Conservation (phyloP, 306 rosid genomes). For the Cicer judaicum region DNA sequence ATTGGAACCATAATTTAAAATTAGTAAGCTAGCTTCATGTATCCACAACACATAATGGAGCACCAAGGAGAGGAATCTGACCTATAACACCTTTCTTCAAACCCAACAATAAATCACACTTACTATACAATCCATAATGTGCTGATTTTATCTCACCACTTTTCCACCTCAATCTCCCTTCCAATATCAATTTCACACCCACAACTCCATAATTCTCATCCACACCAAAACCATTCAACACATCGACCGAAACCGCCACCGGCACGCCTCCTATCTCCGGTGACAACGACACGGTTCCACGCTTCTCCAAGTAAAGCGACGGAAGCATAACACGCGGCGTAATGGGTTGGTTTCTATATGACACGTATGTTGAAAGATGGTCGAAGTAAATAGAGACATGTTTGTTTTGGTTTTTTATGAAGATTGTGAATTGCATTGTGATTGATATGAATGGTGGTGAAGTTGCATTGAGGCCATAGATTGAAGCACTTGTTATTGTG, state of each 20-base stretch:
- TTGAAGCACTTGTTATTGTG: slow-evolving; percentile 61
- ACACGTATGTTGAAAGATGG: slow-evolving; percentile 57
- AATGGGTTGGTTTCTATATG: slow-evolving; percentile 67
- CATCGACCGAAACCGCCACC: slow-evolving; percentile 68
- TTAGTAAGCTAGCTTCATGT: slow-evolving; percentile 40
- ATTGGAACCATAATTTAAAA: no score
- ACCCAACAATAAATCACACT: slow-evolving; percentile 74
- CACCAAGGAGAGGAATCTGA: slow-evolving; percentile 75
- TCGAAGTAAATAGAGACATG: slow-evolving; percentile 74
- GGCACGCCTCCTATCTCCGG: slow-evolving; percentile 72
- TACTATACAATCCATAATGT: slow-evolving; percentile 64
- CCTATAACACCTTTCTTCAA: slow-evolving; percentile 74
- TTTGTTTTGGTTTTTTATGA: slow-evolving; percentile 73
- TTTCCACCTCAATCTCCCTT: slow-evolving; percentile 84
- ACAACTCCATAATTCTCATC: slow-evolving; percentile 72
- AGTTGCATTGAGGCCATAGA: slow-evolving; percentile 69
- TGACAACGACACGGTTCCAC: slow-evolving; percentile 59
- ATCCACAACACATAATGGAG: slow-evolving; percentile 70
- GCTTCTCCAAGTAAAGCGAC: slow-evolving; percentile 54
- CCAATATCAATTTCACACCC: slow-evolving; percentile 58
- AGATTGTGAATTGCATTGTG: slow-evolving; percentile 75
- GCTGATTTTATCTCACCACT: slow-evolving; percentile 60
- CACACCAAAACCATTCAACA: slow-evolving; percentile 50
- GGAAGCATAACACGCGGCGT: slow-evolving; percentile 71
- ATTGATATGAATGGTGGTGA: slow-evolving; percentile 58